phyloP scores from a whole-genome alignment of 2,329 filamentous ascomycete genomes.

The Calonectria pseudoturangicola region DNA sequence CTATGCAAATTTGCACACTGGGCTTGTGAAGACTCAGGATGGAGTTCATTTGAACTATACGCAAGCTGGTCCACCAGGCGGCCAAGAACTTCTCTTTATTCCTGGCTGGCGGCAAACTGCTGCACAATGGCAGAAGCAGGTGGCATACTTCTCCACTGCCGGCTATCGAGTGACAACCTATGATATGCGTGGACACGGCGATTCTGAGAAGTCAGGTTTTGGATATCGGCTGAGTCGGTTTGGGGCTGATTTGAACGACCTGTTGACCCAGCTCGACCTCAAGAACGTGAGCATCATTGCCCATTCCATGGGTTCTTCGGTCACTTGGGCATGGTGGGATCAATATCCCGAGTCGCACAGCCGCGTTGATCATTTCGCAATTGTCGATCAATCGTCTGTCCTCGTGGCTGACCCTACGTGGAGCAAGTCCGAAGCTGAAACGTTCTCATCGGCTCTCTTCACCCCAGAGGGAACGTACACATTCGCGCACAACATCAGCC shows the following conservation, averaged over 20 bases:
- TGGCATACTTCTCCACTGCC: constrained; percentile 52
- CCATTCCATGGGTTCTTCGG: constrained; percentile 60
- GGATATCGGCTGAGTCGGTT: constrained; percentile 9
- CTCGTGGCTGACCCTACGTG: constrained; percentile 9
- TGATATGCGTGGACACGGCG: neutral
- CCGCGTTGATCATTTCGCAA: constrained; percentile 51
- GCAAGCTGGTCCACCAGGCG: constrained; percentile 16
- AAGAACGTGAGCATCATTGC: constrained; percentile 56
- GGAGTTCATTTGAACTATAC: constrained; percentile 12
- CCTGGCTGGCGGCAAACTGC: constrained; percentile 59
- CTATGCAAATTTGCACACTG: neutral
- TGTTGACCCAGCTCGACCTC: constrained; percentile 53
- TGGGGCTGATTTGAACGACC: constrained; percentile 10
- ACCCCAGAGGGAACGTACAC: constrained; percentile 1
- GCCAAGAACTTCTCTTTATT: constrained; percentile 56
- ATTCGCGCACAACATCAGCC: constrained; percentile 10
- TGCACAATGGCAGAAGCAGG: constrained; percentile 57
- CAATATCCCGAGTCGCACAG: constrained; percentile 51
- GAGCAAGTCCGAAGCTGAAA: neutral
- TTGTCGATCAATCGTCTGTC: constrained; percentile 1
- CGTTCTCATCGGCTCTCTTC: constrained; percentile 4
- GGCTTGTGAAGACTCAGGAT: constrained; percentile 5
- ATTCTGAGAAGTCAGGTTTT: constrained; percentile 6
- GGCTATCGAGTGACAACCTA: constrained; percentile 10
- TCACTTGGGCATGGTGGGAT: constrained; percentile 59